Base-by-base conservation (phyloP, 1,139 yeast species). In the Yarrowia galli region DNA sequence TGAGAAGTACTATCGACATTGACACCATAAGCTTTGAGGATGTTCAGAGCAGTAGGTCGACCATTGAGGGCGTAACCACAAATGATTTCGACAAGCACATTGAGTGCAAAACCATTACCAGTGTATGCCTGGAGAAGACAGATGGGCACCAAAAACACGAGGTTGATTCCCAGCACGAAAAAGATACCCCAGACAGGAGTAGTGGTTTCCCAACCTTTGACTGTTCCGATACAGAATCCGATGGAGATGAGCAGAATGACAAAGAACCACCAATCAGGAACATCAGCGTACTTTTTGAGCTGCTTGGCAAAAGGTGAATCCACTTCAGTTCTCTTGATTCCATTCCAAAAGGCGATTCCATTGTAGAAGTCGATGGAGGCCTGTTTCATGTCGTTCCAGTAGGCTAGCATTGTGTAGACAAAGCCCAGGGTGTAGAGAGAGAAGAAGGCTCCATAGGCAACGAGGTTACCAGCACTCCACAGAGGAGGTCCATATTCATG, bases 51-150 rank as follows among this genome's bases (percentile, higher is more conserved):
- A 58, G 81, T 77, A 48, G 88, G 88, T 69, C 86, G 86, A 66
- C 89, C 89, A 35, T 89, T 90, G 40, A 87, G 71, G 3, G 89
- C 87, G 72, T 86, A 86, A 25, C 91, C 91, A 66, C 85, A 80
- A 70, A 87, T 82, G 71, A 87, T 78, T 74, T 87, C 89, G 48
- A 85, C 87, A 70, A 87, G 77, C 2, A 87, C 87, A 70, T 86
- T 86, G 70, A 87, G 79, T 20, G 86, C 85, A 70, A 86, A 79
- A 23, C 80, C 75, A 70, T 80, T 78, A 48, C 88, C 88, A 2
- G 90, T 86, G 81, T 82, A 35, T 86, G 82, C 73, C 76, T 82
- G 71, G 81, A 79, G 53, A 79, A 80, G 56, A 79, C 79, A 70
- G 80, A 78, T 69, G 84, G 91, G 78, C 15, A 87, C 80, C 74